Percentiles rank a stretch among this genome's conserved stretches.
Conservation (phyloP, 2,329 filamentous ascomycete genomes). For the Lecanoromycetidae sp. region DNA sequence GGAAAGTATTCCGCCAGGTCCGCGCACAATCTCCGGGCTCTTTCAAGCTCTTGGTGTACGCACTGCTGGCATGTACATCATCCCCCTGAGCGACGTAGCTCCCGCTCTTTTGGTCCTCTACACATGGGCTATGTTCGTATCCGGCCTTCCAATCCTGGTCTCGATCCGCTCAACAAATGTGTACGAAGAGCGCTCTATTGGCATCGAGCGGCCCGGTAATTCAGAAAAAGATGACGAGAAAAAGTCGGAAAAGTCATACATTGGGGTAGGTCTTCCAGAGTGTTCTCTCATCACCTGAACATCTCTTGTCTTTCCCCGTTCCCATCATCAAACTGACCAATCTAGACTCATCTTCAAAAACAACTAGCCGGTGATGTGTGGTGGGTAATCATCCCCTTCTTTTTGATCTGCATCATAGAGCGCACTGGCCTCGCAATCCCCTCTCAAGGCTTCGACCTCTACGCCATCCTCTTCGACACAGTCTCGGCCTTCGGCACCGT, state of each 20-base stretch:
- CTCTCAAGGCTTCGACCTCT: conserved; percentile 23
- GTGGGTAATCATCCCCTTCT: conserved; percentile 34
- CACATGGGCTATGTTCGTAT: conserved; percentile 56
- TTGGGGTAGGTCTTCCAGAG: not conserved
- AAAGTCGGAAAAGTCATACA: not conserved
- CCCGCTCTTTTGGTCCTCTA: conserved; percentile 50
- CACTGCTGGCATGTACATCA: conserved; percentile 54
- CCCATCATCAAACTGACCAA: no score
- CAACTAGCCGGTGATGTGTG: conserved; percentile 37
- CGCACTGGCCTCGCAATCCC: not conserved
- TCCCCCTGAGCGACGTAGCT: conserved; percentile 43
- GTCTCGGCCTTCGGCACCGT: conserved; percentile 49
- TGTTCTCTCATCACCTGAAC: no score
- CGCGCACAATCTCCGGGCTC: conserved; percentile 50
- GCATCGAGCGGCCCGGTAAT: conserved; percentile 3
- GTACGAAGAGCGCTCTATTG: conserved; percentile 45
- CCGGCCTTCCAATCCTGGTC: conserved; percentile 50
- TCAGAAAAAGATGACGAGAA: not conserved
- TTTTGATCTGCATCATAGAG: conserved; percentile 37
- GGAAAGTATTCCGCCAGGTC: conserved; percentile 38
- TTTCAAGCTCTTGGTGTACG: conserved; percentile 46
- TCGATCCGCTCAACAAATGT: conserved; percentile 58
- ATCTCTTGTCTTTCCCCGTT: no score
- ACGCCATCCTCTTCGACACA: conserved; percentile 41
- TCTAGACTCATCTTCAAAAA: conserved; percentile 27